A percentile compares a stretch with the other conserved stretches of the same genome.
Conservation (phyloP, 2,329 filamentous ascomycete species). For the Microdochium trichocladiopsis region DNA sequence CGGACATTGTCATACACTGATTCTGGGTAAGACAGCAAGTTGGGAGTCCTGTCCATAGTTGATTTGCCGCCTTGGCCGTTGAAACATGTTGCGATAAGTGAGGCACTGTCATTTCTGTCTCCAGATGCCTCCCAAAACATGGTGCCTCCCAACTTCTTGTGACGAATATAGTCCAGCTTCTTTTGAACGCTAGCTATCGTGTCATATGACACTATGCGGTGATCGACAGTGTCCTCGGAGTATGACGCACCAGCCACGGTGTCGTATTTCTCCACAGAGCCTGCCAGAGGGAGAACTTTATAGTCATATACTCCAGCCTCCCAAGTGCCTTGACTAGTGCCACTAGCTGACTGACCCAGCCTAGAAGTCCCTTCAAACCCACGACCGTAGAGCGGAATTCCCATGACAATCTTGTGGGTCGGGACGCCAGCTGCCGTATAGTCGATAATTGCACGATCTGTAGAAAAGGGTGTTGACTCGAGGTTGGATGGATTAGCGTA, state of each 20-base stretch:
- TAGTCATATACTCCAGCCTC: constrained; percentile 75
- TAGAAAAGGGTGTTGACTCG: constrained; percentile 60
- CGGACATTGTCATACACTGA: constrained; percentile 19
- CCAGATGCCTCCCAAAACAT: constrained; percentile 84
- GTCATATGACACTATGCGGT: constrained; percentile 67
- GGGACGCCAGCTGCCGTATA: constrained; percentile 60
- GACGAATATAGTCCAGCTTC: constrained; percentile 62
- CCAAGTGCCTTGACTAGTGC: constrained; percentile 62
- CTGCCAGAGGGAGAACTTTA: constrained; percentile 62
- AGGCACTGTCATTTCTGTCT: constrained; percentile 52
- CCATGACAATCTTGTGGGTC: constrained; percentile 62
- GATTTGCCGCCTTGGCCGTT: constrained; percentile 30
- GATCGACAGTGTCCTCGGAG: constrained; percentile 54
- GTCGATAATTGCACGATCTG: constrained; percentile 55
- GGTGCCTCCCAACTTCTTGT: constrained; percentile 58
- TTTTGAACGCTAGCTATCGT: constrained; percentile 49
- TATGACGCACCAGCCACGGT: constrained; percentile 54
- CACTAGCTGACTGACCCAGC: constrained; percentile 54
- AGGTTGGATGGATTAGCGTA: constrained; percentile 48
- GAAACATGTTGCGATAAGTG: constrained; percentile 48
- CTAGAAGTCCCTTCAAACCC: constrained; percentile 59
- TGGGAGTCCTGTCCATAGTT: constrained; percentile 36
- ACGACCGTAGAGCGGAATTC: constrained; percentile 76
- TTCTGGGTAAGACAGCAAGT: constrained; percentile 43
- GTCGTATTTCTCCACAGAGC: constrained; percentile 53